Base-by-base conservation (phyloP, 2,329 filamentous ascomycete species). In the Scytalidium lignicola region DNA sequence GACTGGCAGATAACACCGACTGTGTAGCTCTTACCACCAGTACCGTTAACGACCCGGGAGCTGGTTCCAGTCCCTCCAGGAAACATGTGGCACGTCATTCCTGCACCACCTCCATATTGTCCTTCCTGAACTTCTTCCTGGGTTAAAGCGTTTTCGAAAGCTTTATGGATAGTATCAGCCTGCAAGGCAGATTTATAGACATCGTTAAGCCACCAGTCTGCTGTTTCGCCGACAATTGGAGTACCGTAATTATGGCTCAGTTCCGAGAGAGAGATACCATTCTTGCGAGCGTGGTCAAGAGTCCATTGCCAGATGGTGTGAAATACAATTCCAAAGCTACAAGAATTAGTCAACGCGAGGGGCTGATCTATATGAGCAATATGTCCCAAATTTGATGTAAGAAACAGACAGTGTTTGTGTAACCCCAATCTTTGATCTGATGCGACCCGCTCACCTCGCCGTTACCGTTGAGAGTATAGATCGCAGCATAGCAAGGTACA, bases 11-110 rank as follows among this genome's bases (percentile, higher is more conserved):
- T 68, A 1, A 77, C 81, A 1, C 71, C 83, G 18, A 87, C 70
- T 0, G 77, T 83, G 57, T 80, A 86, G 2, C 67, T 64, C 48
- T 65, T 71, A 4, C 60, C 55, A 41, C 70, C 69, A 20, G 70
- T 55, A 0, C 76, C 75, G 2, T 67, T 64, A n/a, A 86, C 73
- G 7, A 80, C 55, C 20, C 83, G 74, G 43, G 75, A 82, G 56
- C 76, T 76, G 1, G 75, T 82, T 1, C 83, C 83, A 0, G 83
- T 87, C 0, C 83, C 83, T 29, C 81, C 83, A 61, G 86, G 85
- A 68, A 80, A 84, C 54, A 74, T 75, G 58, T 85, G 80, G 58
- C 79, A 83, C 32, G 80, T 73, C 80, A 86, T 85, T 13, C 82
- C 82, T 0, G 82, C 82, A n/a, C 83, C 83, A 17, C 83, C 83